Base-by-base conservation (phyloP, 2,329 filamentous ascomycete genomes). In the Trichoderma semiorbis region DNA sequence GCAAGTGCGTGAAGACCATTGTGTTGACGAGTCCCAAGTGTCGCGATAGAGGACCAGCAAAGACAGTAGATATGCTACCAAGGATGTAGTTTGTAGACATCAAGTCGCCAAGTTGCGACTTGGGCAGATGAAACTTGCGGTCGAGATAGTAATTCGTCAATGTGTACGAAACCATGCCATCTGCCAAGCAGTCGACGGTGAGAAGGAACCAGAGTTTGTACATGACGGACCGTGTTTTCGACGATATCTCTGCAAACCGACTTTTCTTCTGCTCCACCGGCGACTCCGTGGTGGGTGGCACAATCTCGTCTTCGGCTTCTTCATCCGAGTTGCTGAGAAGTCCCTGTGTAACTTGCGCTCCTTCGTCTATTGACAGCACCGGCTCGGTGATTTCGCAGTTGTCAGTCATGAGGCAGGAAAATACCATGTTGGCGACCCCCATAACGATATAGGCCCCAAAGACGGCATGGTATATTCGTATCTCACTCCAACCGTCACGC, bases 131-230 rank as follows among this genome's bases (percentile, higher is more conserved):
- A 75, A 90, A 90, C 72, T 88, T 89, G 60, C 79, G 76, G 73
- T 89, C 86, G 68, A 90, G 81, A 78, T 86, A 90, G 77, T 90
- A 90, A 12, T 85, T 87, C 0, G 88, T 90, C 34, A 89, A 75
- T 1, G 87, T 84, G 75, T 87, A 86, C 4, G 83, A 84, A n/a
- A 86, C 85, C 88, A 92, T 91, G 28, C 90, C 89, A 75, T 91
- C 89, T 16, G 90, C 88, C 11, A 91, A 82, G 2, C 88, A 89
- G 79, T 92, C 90, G 28, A 92, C 82, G 26, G 86, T 85, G 11
- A 92, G 83, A 8, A 92, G 84, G 72, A 90, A 86, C 88, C 90
- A 92, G 4, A 92, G 81, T 65, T 88, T 88, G 78, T 87, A 88
- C 85, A 92, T 90, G 76, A 89, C 84, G 2, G 82, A 83, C 14